A percentile compares a stretch with the other conserved stretches of the same genome.
These are phyloP conservation scores for Primulina huaijiensis DNA, from an alignment of 257 asterid genomes.

Conservation along the genomic window DNA sequence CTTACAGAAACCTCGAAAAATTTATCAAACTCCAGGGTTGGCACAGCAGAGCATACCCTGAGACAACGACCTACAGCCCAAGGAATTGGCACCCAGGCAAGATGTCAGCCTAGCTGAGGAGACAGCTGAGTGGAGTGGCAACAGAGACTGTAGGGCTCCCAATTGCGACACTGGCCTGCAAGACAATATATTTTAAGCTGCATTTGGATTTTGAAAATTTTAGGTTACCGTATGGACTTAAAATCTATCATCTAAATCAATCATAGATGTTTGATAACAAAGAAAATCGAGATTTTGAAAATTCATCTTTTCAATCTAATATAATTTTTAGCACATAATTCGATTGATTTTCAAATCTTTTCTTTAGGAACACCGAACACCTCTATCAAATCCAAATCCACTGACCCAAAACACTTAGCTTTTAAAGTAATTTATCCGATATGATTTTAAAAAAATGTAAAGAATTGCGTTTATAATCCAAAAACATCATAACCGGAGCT, in stretches of 20 bases:
- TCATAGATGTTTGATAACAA: not conserved
- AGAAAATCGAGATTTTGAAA: no score
- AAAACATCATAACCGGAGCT: no score
- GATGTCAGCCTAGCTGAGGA: constrained; percentile 54
- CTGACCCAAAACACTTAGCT: not conserved
- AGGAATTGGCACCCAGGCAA: constrained; percentile 43
- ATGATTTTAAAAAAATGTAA: no score
- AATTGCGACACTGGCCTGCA: constrained; percentile 21
- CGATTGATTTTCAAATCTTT: not conserved
- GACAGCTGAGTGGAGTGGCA: constrained; percentile 49
- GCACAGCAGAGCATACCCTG: constrained; percentile 65
- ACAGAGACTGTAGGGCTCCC: constrained; percentile 43
- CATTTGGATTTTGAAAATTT: no score
- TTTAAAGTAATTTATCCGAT: not conserved
- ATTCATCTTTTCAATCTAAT: no score
- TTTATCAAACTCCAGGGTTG: constrained; percentile 56
- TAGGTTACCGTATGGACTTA: no score
- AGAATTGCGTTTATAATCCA: not conserved
- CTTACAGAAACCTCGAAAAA: constrained; percentile 44
- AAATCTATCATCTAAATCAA: no score
- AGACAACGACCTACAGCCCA: constrained; percentile 51
- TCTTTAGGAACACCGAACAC: not conserved
- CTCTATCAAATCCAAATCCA: not conserved
- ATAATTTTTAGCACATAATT: not conserved
- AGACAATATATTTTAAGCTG: no score